These are phyloP conservation scores for Euphorbia schlechtendalii DNA, from an alignment of 441 rosid species.

Conservation along the genomic window DNA sequence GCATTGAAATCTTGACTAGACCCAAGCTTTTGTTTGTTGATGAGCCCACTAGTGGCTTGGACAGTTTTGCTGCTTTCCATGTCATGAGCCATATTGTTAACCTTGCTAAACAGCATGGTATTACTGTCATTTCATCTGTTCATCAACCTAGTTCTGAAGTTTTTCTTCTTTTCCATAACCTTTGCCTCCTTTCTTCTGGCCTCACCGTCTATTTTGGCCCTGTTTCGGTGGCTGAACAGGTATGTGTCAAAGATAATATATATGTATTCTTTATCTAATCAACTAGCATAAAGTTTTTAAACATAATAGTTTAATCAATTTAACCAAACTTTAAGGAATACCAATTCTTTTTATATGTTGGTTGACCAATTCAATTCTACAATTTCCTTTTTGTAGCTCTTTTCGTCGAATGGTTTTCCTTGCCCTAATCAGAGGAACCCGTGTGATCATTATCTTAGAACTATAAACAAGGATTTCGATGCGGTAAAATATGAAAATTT, in stretches of 20 bases:
- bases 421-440: conserved; percentile 44
- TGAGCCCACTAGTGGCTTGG: conserved; percentile 58
- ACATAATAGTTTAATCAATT: too few species aligned
- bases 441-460: conserved; percentile 44
- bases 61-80: conserved; percentile 49
- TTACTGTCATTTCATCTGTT: conserved; percentile 39
- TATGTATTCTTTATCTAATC: too few species aligned
- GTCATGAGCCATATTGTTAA: conserved; percentile 37
- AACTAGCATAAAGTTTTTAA: too few species aligned
- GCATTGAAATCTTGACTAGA: conserved; percentile 38
- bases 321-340: too few species aligned
- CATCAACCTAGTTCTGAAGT: conserved; percentile 58
- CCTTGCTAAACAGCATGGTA: conserved; percentile 30
- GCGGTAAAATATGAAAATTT: conserved; percentile 21
- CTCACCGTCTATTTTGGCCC: conserved; percentile 39
- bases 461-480: conserved; percentile 43
- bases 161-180: conserved; percentile 40
- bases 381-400: conserved; percentile 24
- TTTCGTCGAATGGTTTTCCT: conserved; percentile 41
- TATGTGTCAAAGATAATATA: too few species aligned
- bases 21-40: conserved; percentile 47
- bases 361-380: too few species aligned
- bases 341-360: too few species aligned
- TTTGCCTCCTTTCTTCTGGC: conserved; percentile 42
- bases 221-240: conserved; percentile 33